Conservation (phyloP, 306 rosid genomes). For the Quercus robur region DNA sequence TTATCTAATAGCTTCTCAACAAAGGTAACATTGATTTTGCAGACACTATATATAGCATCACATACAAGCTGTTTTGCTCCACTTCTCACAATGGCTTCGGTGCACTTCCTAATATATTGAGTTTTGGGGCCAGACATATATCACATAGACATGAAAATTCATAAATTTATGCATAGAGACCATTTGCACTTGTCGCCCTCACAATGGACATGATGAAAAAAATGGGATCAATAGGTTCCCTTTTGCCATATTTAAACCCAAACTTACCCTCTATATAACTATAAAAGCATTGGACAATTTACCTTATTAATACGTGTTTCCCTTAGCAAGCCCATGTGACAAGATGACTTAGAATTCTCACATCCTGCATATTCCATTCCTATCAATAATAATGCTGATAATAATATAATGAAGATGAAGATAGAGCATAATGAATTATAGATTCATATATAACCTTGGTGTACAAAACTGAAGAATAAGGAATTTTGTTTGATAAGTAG, state of each 20-base stretch:
- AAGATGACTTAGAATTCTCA: conserved; percentile 19
- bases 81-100: too few relatives aligned
- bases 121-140: too few relatives aligned
- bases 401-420: background rate
- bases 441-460: background rate
- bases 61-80: too few relatives aligned
- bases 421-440: background rate
- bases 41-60: too few relatives aligned
- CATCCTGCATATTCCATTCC: conserved; percentile 28
- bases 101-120: too few relatives aligned
- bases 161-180: too few relatives aligned
- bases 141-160: too few relatives aligned
- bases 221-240: background rate
- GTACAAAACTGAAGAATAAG: background rate
- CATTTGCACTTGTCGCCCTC: too few relatives aligned
- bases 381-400: background rate
- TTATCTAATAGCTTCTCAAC: too few relatives aligned
- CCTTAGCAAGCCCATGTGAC: conserved; percentile 30
- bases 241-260: background rate
- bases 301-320: conserved; percentile 29
- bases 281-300: background rate
- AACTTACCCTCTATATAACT: background rate
- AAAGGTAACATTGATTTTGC: too few relatives aligned
- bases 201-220: too few relatives aligned
- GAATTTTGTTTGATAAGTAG: background rate